Percentiles rank a stretch among this genome's conserved stretches.
phyloP scores from a whole-genome alignment of 306 rosid genomes.

The Castanea sativa region DNA sequence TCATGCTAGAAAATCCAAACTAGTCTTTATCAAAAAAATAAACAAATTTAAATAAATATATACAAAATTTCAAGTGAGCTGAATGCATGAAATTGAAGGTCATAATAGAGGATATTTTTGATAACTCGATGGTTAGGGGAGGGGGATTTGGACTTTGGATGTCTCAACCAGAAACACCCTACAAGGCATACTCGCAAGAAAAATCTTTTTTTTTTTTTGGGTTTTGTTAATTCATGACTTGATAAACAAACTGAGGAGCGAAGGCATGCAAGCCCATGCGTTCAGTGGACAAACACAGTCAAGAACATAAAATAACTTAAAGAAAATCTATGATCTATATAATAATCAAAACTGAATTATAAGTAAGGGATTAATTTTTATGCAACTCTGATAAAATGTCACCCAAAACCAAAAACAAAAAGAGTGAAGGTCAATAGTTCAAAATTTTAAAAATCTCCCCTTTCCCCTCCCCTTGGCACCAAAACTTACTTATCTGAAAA shows the following conservation, averaged over 20 bases:
- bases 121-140: no score
- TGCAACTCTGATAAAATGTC: background rate
- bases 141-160: no score
- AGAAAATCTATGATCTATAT: background rate
- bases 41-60: background rate
- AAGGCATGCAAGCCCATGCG: background rate
- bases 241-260: background rate
- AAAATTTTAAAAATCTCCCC: no score
- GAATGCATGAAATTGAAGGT: conserved; percentile 10
- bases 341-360: background rate
- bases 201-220: no score
- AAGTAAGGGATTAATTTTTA: background rate
- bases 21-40: background rate
- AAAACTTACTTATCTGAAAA: no score
- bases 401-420: no score
- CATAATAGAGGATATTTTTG: background rate
- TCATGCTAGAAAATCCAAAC: background rate
- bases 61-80: background rate
- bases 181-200: background rate
- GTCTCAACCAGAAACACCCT: no score
- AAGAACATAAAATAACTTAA: background rate
- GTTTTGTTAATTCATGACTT: background rate
- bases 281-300: background rate
- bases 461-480: no score
- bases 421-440: no score